Evolutionary conservation across 2,329 filamentous ascomycete species (phyloP), one percentile per base, ranked within the genome.

Genomic region (Aspergillus sp.): DNA sequence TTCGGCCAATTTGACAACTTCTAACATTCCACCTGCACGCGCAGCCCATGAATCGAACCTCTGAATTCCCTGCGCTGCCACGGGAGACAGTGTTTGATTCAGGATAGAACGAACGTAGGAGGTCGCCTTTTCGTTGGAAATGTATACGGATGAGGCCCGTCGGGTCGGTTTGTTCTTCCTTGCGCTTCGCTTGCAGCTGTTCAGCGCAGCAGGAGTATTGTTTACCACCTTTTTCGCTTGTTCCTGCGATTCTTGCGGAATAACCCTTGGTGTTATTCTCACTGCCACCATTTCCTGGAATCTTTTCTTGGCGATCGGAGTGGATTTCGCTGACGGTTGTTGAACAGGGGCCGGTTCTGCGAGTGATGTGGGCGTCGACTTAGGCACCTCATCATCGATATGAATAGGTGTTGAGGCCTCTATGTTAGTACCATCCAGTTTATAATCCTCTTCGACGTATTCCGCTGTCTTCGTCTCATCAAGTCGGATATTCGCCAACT

Each of bases 1-100:
- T 68, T 89, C 85, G 8, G 85, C 85, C 36, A 89, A 81, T 63
- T 89, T 89, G 8, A 77, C 75, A 41, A 88, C 77, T 38, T 77
- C 67, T 61, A 78, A 71, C 64, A 74, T 67, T 36, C 68, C 70
- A 5, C 68, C 73, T 3, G 72, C 73, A 12, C 72, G 68, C 3
- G 70, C 66, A 9, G 75, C 74, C 75, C 75, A 78, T 11, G 69
- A 69, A 43, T 59, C 61, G 49, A 78, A 78, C 42, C 69, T 72
- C 43, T 77, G 75, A 9, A 76, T 69, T 11, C 67, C 68, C 43
- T 71, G 67, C 0, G 73, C 70, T 2, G 72, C 71, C 34, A 70
- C 61, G 1, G 69, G 63, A 0, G 75, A 75, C 17, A 74, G 44
- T 5, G 73, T 72, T 63, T 77, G 72, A 17, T 71, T 61, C 4